Evolutionary conservation across 78 protist genomes (phyloP).

Genomic region (Dictyostelium capitatum): DNA sequence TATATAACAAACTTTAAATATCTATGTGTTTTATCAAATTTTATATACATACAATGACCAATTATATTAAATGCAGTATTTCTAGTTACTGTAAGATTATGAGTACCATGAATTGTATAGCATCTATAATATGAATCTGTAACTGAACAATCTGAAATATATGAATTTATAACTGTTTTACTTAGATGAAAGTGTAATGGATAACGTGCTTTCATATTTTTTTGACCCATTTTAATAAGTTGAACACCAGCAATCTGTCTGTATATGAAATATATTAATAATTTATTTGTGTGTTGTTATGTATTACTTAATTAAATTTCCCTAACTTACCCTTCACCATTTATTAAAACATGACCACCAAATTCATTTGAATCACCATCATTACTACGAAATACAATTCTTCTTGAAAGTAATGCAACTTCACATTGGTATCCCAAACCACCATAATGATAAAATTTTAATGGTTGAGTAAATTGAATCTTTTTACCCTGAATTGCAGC

Average conservation of each 20-base stretch:
- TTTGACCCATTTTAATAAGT: constrained; percentile 85
- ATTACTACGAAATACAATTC: constrained; percentile 36
- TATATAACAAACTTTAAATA: too few relatives aligned
- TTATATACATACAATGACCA: constrained; percentile 68
- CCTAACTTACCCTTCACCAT: constrained; percentile 74
- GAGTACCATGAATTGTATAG: constrained; percentile 84
- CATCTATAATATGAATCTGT: constrained; percentile 67
- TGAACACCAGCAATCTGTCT: constrained; percentile 77
- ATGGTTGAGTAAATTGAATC: constrained; percentile 42
- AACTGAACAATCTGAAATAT: constrained; percentile 57
- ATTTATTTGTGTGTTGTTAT: too few relatives aligned
- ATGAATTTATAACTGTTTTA: constrained; percentile 18
- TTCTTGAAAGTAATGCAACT: constrained; percentile 76
- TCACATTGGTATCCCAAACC: constrained; percentile 88
- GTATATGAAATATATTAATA: too few relatives aligned
- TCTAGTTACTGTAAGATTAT: constrained; percentile 22
- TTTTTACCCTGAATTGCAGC: constrained; percentile 44
- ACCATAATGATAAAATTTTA: constrained; percentile 68
- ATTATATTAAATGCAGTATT: constrained; percentile 84
- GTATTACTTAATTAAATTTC: too few relatives aligned
- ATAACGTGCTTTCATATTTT: constrained; percentile 70
- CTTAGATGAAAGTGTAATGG: constrained; percentile 85
- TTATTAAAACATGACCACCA: constrained; percentile 71
- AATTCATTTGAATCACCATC: background rate
- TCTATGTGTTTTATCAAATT: too few relatives aligned